Evolutionary conservation across 106 monocot genomes (phyloP), one percentile per base, ranked within the genome.

Genomic region (Ottelia alismoides): DNA sequence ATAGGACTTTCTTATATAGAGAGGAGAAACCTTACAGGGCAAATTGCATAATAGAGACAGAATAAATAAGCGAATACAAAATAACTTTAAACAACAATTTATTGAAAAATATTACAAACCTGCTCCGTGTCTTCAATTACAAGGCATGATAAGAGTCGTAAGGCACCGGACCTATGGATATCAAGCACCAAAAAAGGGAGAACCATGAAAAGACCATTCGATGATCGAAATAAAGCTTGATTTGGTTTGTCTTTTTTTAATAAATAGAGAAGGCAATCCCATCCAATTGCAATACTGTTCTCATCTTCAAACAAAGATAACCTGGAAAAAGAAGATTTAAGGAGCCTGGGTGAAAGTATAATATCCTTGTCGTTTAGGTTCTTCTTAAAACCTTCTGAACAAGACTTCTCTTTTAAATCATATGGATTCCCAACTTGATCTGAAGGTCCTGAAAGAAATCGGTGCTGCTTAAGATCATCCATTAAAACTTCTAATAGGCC

Each of bases 181-280:
- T 43, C 40, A 43, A 16, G 16, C 16, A 16, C 40, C 40, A 43
- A 43, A 43, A 43, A 43, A 7, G 40, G 40, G 6, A 43, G 40
- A 43, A 43, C 16, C 6, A 16, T 43, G 16, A 16, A 6, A 43
- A 43, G 16, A 43, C 40, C 40, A 43, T 16, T 73, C 44, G 61
- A 66, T 23, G 70, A 78, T 30, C 82, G 68, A 48, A 88, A 88
- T 19, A 78, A 56, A 55, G 75, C 77, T 45, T 88, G 88, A 53
- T 83, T 88, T 29, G 60, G 35, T 58, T 88, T 81, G 60, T 82
- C 78, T 60, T 72, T 82, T 53, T 76, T 88, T 28, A 88, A 45
- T 56, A 88, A 79, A 31, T 72, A 76, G 51, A 78, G 64, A 23
- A 88, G 78, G 40, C 88, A 88, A 72, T 88, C 88, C 88, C 88